These are phyloP conservation scores for Straminergon stramineum DNA, from an alignment of 225 moss, liverwort and hornwort species.

Conservation along the genomic window DNA sequence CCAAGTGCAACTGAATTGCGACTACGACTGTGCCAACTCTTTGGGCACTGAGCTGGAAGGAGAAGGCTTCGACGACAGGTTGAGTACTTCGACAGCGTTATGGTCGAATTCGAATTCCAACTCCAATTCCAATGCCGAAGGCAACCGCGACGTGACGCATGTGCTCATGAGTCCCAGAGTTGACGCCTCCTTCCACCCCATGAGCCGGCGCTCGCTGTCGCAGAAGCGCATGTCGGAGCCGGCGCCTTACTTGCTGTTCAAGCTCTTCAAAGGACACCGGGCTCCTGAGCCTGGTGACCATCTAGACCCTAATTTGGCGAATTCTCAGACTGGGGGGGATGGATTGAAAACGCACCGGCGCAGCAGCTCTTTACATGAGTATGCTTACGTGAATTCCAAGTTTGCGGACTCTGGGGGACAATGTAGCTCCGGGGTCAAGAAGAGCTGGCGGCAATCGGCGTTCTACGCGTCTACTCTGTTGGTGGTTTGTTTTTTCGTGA, in stretches of 20 bases:
- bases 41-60: conserved; percentile 6
- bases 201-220: conserved; percentile 24
- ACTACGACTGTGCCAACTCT: conserved; percentile 2
- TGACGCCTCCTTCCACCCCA: conserved; percentile 15
- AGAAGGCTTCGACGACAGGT: background rate
- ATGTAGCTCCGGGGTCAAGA: background rate
- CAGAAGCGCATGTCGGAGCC: conserved; percentile 37
- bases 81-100: background rate
- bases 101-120: background rate
- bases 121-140: background rate
- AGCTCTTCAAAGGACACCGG: conserved; percentile 15
- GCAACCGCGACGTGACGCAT: conserved; percentile 22
- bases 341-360: conserved; percentile 6
- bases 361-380: conserved; percentile 3
- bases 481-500: conserved; percentile 5
- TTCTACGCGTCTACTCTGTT: conserved; percentile 9
- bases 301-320: background rate
- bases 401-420: conserved; percentile 6
- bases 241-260: conserved; percentile 15
- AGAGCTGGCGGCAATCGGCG: conserved; percentile 11
- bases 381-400: background rate
- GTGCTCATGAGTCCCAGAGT: conserved; percentile 34
- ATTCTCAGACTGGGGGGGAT: background rate
- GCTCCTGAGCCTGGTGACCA: background rate
- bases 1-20: conserved; percentile 19